Evolutionary conservation across 352 stramenopile genomes (phyloP).

Genomic region (Globisporangium acanthophoron): DNA sequence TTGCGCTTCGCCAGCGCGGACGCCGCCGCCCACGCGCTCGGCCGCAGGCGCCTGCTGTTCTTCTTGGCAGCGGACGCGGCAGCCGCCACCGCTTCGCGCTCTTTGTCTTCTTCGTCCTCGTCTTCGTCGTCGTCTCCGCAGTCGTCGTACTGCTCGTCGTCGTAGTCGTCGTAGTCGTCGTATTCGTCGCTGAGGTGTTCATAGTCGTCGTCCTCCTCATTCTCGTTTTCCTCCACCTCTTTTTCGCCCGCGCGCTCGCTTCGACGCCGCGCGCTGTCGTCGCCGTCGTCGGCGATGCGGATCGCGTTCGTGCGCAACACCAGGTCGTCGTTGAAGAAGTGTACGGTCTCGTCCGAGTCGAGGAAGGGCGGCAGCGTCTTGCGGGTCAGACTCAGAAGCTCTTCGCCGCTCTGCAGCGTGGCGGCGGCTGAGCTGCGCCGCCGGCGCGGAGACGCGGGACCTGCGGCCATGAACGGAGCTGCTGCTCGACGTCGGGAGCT

Average conservation of each 20-base stretch:
- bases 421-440: constrained; percentile 6
- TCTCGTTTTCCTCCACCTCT: constrained; percentile 11
- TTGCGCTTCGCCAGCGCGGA: constrained; percentile 12
- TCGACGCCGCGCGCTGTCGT: constrained; percentile 9
- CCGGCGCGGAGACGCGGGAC: constrained; percentile 2
- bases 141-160: constrained; percentile 20
- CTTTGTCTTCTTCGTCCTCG: not conserved
- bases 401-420: constrained; percentile 2
- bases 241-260: not conserved
- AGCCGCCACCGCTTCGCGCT: not conserved
- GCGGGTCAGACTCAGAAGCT: not conserved
- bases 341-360: constrained; percentile 53
- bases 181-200: constrained; percentile 21
- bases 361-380: constrained; percentile 22
- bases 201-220: constrained; percentile 22
- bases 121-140: constrained; percentile 10
- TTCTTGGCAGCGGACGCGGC: constrained; percentile 1
- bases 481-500: not conserved
- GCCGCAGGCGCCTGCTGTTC: constrained; percentile 1
- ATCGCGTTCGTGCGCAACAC: constrained; percentile 63
- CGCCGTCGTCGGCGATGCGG: constrained; percentile 21
- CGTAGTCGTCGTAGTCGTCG: constrained; percentile 24
- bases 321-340: constrained; percentile 63
- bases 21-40: not conserved
- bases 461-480: not conserved